Conservation (phyloP, 192 early-diverging fungal species). For the Mortierella hygrophila region DNA sequence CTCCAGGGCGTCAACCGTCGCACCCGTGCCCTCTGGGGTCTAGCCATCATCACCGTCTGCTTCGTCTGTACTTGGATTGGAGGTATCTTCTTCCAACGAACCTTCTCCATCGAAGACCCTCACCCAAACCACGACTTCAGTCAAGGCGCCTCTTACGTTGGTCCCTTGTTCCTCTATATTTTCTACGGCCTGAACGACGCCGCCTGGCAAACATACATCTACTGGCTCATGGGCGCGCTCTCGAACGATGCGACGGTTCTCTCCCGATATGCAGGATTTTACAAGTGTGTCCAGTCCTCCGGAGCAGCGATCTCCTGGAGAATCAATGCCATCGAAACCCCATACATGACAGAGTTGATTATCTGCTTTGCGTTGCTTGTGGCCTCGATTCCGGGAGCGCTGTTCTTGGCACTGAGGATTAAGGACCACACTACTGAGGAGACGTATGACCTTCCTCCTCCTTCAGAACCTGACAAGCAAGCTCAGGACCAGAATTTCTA, state of each 20-base stretch:
- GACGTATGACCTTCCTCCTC: background rate
- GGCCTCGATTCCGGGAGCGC: conserved; percentile 21
- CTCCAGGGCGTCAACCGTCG: conserved; percentile 60
- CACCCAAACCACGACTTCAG: conserved; percentile 54
- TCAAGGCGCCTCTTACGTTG: conserved; percentile 56
- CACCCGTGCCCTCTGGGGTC: conserved; percentile 72
- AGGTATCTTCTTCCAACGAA: conserved; percentile 63
- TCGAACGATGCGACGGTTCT: conserved; percentile 79
- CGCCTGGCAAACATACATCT: conserved; percentile 74
- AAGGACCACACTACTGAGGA: conserved; percentile 17
- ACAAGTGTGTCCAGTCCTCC: conserved; percentile 88
- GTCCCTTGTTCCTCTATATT: conserved; percentile 73
- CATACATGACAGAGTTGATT: conserved; percentile 25
- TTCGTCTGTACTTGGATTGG: conserved; percentile 72
- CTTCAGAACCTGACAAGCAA: background rate
- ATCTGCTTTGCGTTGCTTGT: conserved; percentile 32
- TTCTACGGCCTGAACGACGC: conserved; percentile 82
- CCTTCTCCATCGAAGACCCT: conserved; percentile 50
- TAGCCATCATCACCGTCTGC: conserved; percentile 56
- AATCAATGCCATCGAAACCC: conserved; percentile 60
- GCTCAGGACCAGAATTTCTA: background rate
- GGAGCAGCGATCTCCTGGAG: conserved; percentile 76
- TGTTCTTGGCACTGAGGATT: conserved; percentile 18
- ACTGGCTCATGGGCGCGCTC: conserved; percentile 89
- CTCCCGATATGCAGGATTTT: conserved; percentile 84